These are phyloP conservation scores for Epicoccum sorghinum DNA, from an alignment of 2,329 filamentous ascomycete species.

Conservation along the genomic window DNA sequence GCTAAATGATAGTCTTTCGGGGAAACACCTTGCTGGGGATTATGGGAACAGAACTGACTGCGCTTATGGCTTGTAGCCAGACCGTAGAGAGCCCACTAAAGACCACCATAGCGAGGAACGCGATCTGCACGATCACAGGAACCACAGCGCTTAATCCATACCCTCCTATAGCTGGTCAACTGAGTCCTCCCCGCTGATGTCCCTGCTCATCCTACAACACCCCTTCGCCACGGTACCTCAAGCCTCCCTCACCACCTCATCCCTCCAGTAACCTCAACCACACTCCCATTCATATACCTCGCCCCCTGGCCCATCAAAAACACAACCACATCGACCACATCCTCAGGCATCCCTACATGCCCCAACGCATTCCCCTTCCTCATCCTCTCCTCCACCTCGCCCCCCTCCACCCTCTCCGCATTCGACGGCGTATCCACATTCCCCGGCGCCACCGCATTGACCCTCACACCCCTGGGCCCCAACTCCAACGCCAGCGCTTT, in stretches of 20 bases:
- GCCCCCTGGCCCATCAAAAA: slow-evolving; percentile 56
- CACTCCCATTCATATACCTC: slow-evolving; percentile 56
- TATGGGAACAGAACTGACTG: background rate
- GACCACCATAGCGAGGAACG: background rate
- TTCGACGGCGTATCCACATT: slow-evolving; percentile 57
- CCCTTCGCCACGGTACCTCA: too few species aligned
- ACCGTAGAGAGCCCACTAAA: slow-evolving; percentile 2
- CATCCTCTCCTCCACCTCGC: slow-evolving; percentile 51
- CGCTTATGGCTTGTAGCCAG: background rate
- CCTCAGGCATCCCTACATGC: slow-evolving; percentile 53
- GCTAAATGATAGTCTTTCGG: too few species aligned
- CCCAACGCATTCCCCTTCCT: slow-evolving; percentile 50
- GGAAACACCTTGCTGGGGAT: too few species aligned
- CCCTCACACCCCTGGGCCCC: slow-evolving; percentile 38
- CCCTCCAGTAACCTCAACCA: slow-evolving; percentile 57
- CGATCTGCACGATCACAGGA: background rate
- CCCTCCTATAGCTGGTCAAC: background rate
- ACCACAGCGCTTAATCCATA: background rate
- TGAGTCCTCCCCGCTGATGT: too few species aligned
- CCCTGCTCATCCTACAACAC: too few species aligned
- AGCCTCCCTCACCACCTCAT: slow-evolving; percentile 18
- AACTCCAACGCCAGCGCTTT: slow-evolving; percentile 43
- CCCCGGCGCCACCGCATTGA: slow-evolving; percentile 45
- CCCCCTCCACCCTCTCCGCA: slow-evolving; percentile 57
- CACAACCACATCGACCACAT: slow-evolving; percentile 58